phyloP scores from a whole-genome alignment of 495 filamentous ascomycete genomes.

The Hypoxylon lenormandii region DNA sequence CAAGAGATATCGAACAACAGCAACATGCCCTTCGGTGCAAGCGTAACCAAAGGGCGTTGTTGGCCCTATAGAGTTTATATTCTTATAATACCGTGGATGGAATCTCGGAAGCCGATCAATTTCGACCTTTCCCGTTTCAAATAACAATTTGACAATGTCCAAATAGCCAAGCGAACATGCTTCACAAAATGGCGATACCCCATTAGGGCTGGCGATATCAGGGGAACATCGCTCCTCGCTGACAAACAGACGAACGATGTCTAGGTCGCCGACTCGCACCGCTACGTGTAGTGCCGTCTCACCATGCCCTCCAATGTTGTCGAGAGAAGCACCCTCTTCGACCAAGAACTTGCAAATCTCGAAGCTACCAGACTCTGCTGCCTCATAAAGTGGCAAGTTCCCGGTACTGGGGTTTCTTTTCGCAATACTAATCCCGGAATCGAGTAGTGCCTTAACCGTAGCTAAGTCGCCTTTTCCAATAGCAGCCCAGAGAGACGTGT shows the following conservation, averaged over 20 bases:
- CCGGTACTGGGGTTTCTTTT: neutral
- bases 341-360: neutral
- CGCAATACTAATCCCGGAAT: neutral
- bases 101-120: neutral
- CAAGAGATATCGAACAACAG: constrained; percentile 1
- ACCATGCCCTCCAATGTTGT: neutral
- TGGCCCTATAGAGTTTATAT: neutral
- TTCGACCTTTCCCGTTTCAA: neutral
- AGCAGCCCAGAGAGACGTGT: neutral
- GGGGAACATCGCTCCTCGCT: neutral
- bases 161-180: constrained; percentile 3
- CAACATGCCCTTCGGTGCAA: neutral
- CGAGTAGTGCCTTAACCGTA: neutral
- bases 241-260: constrained; percentile 2
- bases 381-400: neutral
- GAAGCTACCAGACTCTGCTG: neutral
- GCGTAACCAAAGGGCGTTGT: constrained; percentile 1
- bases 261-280: neutral
- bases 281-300: neutral
- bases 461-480: neutral
- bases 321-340: neutral
- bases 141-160: neutral
- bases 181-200: neutral
- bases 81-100: neutral
- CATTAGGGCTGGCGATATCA: neutral